Percentiles rank a stretch among this genome's conserved stretches.
Conservation (phyloP, 768 basidiomycete species). For the Piloderma croceum region DNA sequence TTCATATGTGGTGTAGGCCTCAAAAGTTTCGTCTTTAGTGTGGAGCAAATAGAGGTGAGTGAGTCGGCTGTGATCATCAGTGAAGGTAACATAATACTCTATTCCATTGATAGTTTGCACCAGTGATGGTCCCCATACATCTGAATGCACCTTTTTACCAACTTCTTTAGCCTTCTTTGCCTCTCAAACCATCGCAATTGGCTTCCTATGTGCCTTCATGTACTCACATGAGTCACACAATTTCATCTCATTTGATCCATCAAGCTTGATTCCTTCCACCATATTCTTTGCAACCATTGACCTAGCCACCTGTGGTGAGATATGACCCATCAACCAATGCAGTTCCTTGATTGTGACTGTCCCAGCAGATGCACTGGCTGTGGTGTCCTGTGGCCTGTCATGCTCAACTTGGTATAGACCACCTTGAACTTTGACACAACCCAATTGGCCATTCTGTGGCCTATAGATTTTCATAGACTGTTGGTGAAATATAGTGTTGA, state of each 20-base stretch:
- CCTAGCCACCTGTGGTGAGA: conserved; percentile 19
- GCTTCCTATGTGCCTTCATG: conserved; percentile 28
- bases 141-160: conserved; percentile 27
- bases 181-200: conserved; percentile 20
- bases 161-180: conserved; percentile 21
- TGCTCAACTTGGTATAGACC: too few relatives aligned
- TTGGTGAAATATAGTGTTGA: conserved; percentile 2
- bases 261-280: conserved; percentile 26
- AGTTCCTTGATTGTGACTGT: conserved; percentile 23
- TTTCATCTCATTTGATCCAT: conserved; percentile 13
- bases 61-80: conserved; percentile 27
- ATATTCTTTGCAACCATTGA: conserved; percentile 23
- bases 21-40: conserved; percentile 16
- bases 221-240: conserved; percentile 41
- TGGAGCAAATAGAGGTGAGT: conserved; percentile 22
- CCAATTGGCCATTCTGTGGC: conserved; percentile 20
- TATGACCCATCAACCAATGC: conserved; percentile 32
- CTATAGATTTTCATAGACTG: conserved; percentile 19
- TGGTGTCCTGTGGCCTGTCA: too few relatives aligned
- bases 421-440: conserved; percentile 18
- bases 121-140: conserved; percentile 34
- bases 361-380: conserved; percentile 10
- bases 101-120: conserved; percentile 19
- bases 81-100: conserved; percentile 31
- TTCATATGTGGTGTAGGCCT: conserved; percentile 12